phyloP scores from a whole-genome alignment of 1,139 yeast species.

The Candida tropicalis region DNA sequence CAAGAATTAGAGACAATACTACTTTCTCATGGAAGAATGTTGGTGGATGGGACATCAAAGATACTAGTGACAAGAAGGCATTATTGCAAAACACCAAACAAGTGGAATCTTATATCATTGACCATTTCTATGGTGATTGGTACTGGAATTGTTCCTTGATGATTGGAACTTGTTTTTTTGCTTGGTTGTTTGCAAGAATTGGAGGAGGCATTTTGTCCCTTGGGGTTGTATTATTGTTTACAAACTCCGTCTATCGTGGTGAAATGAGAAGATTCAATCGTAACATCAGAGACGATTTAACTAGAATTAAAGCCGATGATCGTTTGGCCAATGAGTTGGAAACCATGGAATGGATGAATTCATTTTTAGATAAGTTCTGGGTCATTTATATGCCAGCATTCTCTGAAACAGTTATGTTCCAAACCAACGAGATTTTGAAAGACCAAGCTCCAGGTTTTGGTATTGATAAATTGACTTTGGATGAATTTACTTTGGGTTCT shows the following conservation, averaged over 20 bases:
- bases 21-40: slow-evolving; percentile 46
- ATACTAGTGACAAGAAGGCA: slow-evolving; percentile 26
- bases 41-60: slow-evolving; percentile 41
- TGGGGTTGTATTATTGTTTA: slow-evolving; percentile 57
- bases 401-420: slow-evolving; percentile 71
- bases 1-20: slow-evolving; percentile 29
- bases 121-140: slow-evolving; percentile 71
- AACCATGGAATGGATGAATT: slow-evolving; percentile 80
- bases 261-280: slow-evolving; percentile 76
- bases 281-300: slow-evolving; percentile 73
- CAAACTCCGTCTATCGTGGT: slow-evolving; percentile 66
- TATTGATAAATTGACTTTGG: slow-evolving; percentile 69
- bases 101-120: slow-evolving; percentile 62
- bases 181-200: slow-evolving; percentile 61
- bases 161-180: slow-evolving; percentile 70
- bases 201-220: slow-evolving; percentile 64
- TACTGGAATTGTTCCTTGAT: slow-evolving; percentile 68
- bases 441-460: slow-evolving; percentile 83
- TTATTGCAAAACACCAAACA: slow-evolving; percentile 28
- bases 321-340: slow-evolving; percentile 63
- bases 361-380: slow-evolving; percentile 79
- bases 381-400: slow-evolving; percentile 84
- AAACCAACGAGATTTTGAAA: slow-evolving; percentile 64
- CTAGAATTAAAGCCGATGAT: slow-evolving; percentile 60
- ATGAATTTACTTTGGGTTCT: slow-evolving; percentile 77